Evolutionary conservation across 2,329 filamentous ascomycete species (phyloP), one percentile per base, ranked within the genome.

Genomic region (Fusarium armeniacum): DNA sequence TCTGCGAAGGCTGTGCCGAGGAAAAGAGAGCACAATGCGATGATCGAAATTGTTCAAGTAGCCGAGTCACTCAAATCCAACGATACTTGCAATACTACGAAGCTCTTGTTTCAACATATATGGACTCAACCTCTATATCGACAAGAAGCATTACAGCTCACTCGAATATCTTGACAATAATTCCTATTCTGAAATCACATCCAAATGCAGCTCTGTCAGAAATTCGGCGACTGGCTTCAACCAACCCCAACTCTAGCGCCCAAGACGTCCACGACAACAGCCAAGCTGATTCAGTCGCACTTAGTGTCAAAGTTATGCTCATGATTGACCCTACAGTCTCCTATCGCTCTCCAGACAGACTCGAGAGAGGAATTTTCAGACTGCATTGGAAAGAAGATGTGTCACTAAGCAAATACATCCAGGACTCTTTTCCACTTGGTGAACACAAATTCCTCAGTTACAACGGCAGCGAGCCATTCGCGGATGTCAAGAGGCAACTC

Each of bases 251-350:
- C 7, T 20, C 28, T 16, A 18, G 1, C 3, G 13, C 35, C 12
- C 18, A 43, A 0, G 3, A 0, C 6, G 3, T 3, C 20, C 18
- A 24, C 5, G 1, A 1, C n/a, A 11, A 0, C 4, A 36, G 4
- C 7, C 24, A 40, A 4, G 28, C 32, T 5, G 28, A 53, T 35
- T 2, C 20, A 9, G 28, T 53, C 0, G 11, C 28, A 11, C 55
- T 58, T 18, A 28, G 20, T 1, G 28, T 58, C 1, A 58, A 43
- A 12, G 2, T 18, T 4, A n/a, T 58, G 12, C 5, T 58, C 1
- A 58, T 58, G 55, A 43, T 58, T 3, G 36, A 58, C 6, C 46
- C 55, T 12, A 35, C 55, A 3, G 45, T 45, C 6, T 20, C 52
- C 0, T 20, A 57, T 2, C 54, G 18, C 22, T 58, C 36, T 4